phyloP scores from a whole-genome alignment of 2,329 filamentous ascomycete genomes.

The Trichoderma sp. region DNA sequence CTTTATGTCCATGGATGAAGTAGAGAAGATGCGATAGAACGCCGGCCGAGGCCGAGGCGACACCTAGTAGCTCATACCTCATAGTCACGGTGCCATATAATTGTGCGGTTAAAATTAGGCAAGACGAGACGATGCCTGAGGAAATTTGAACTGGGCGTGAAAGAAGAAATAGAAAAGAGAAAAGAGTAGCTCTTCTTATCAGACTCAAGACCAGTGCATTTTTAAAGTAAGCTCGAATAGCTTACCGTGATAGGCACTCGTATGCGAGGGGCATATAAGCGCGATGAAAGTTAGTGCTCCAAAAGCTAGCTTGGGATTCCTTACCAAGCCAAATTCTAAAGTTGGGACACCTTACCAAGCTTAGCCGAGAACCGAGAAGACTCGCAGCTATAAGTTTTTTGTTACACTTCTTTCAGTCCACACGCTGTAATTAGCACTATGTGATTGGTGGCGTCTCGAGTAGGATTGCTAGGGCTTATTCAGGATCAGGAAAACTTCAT shows the following conservation, averaged over 20 bases:
- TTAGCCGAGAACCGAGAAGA: background rate
- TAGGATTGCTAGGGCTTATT: background rate
- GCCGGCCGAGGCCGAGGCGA: background rate
- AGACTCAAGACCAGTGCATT: background rate
- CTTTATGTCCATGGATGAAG: slow-evolving; percentile 13
- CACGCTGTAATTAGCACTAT: background rate
- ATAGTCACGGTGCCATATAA: background rate
- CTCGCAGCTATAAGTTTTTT: background rate
- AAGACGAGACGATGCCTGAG: background rate
- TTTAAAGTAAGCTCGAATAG: background rate
- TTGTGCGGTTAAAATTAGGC: background rate
- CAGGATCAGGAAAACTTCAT: background rate
- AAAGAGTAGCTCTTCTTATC: too few species aligned
- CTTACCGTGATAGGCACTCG: background rate
- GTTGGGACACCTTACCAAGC: background rate
- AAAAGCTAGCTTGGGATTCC: background rate
- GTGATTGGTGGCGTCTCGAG: background rate
- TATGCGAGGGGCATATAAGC: background rate
- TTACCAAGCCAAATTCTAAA: background rate
- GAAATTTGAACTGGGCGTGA: background rate
- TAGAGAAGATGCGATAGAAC: slow-evolving; percentile 14
- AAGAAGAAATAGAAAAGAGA: background rate
- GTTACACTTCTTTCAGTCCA: background rate
- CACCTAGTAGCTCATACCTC: background rate
- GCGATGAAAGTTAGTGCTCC: background rate